phyloP scores from a whole-genome alignment of 164 flowering plant genomes.

The Vitis amurensis region DNA sequence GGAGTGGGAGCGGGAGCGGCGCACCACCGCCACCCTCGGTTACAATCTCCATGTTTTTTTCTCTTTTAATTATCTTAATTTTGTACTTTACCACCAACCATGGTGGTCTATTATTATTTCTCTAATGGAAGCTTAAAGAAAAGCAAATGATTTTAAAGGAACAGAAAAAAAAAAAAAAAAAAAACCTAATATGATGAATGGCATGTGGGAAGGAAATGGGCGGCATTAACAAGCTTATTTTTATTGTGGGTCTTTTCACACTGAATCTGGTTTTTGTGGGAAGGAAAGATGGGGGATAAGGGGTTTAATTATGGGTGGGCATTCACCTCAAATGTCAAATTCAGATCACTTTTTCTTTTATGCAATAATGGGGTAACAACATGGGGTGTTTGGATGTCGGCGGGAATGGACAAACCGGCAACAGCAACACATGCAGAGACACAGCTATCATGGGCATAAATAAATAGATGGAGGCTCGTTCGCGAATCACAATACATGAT shows the following conservation, averaged over 20 bases:
- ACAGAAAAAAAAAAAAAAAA: neutral
- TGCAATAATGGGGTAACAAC: neutral
- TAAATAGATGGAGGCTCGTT: no score
- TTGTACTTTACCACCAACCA: slow-evolving; percentile 19
- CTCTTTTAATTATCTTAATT: slow-evolving; percentile 25
- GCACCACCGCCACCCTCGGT: slow-evolving; percentile 20
- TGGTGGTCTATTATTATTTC: slow-evolving; percentile 9
- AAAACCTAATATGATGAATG: no score
- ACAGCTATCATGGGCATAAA: no score
- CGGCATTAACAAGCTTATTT: no score
- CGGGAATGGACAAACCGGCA: slow-evolving; percentile 5
- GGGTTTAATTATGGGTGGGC: no score
- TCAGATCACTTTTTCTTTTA: no score
- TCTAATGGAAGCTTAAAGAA: slow-evolving; percentile 3
- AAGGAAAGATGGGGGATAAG: no score
- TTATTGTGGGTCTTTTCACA: no score
- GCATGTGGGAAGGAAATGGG: no score
- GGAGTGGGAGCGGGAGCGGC: slow-evolving; percentile 37
- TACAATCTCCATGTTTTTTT: slow-evolving; percentile 14
- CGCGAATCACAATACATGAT: no score
- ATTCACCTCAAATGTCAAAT: neutral
- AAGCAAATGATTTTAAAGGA: neutral
- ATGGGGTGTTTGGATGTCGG: neutral
- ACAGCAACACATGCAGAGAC: no score
- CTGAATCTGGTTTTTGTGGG: no score